Percentiles rank a stretch among this genome's conserved stretches.
phyloP scores from a whole-genome alignment of 2,329 filamentous ascomycete species.

The Phyllosticta ampelicida region DNA sequence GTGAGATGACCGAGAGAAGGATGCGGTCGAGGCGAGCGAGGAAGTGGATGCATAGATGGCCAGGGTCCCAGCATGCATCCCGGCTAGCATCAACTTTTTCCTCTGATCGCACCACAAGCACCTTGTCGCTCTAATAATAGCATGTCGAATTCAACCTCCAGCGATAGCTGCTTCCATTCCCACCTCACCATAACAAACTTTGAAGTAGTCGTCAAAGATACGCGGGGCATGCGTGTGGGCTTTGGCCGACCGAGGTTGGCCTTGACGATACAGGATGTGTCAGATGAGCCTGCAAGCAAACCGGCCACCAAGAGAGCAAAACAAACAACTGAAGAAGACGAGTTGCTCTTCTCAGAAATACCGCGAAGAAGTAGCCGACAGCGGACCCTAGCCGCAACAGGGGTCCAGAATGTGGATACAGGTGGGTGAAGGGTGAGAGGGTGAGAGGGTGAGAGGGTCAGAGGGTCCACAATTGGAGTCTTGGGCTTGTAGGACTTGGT shows the following conservation, averaged over 20 bases:
- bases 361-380: too few species aligned
- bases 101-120: neutral
- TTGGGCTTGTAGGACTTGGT: too few species aligned
- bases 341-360: neutral
- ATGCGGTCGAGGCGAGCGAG: neutral
- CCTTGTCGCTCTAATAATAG: neutral
- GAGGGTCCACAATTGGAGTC: too few species aligned
- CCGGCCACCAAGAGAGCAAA: neutral
- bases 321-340: neutral
- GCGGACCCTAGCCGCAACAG: too few species aligned
- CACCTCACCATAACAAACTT: too few species aligned
- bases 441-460: too few species aligned
- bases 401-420: too few species aligned
- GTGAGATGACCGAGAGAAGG: neutral
- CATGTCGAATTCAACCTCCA: neutral
- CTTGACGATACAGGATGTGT: neutral
- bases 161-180: too few species aligned
- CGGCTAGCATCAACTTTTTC: neutral
- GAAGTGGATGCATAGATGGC: neutral
- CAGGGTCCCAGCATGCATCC: neutral
- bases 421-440: too few species aligned
- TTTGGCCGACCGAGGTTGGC: neutral
- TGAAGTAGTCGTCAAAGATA: too few species aligned
- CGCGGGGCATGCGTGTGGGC: neutral
- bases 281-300: neutral